phyloP scores from a whole-genome alignment of 192 early-diverging fungal species.

The Gamsiella multidivaricata region DNA sequence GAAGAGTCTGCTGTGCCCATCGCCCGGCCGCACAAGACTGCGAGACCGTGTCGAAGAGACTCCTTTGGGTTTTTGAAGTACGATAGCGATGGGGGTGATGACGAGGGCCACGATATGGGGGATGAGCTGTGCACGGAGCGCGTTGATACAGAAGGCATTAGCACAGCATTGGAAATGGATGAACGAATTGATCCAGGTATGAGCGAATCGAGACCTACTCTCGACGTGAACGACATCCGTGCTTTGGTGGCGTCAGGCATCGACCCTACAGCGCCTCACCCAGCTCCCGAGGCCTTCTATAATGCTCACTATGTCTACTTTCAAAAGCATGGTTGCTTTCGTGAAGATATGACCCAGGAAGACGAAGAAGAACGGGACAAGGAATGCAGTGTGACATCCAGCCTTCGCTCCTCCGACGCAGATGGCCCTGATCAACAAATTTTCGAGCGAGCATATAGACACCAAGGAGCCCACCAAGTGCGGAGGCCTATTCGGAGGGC shows the following conservation, averaged over 20 bases:
- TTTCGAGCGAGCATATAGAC: no score
- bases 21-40: background rate
- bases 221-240: constrained; percentile 29
- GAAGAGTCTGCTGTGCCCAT: background rate
- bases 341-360: background rate
- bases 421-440: no score
- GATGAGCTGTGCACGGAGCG: no score
- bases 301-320: constrained; percentile 8
- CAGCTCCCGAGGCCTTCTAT: constrained; percentile 26
- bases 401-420: no score
- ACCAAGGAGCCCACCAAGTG: no score
- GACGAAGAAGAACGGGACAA: no score
- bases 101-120: background rate
- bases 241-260: constrained; percentile 16
- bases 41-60: background rate
- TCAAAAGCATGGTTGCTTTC: constrained; percentile 3
- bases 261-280: constrained; percentile 16
- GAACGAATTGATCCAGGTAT: background rate
- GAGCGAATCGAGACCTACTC: background rate
- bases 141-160: no score
- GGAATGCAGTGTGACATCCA: no score
- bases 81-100: background rate
- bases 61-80: constrained; percentile 15
- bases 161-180: background rate
- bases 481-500: no score